Evolutionary conservation across 1,139 yeast genomes (phyloP).

Genomic region (Pichia terricola): DNA sequence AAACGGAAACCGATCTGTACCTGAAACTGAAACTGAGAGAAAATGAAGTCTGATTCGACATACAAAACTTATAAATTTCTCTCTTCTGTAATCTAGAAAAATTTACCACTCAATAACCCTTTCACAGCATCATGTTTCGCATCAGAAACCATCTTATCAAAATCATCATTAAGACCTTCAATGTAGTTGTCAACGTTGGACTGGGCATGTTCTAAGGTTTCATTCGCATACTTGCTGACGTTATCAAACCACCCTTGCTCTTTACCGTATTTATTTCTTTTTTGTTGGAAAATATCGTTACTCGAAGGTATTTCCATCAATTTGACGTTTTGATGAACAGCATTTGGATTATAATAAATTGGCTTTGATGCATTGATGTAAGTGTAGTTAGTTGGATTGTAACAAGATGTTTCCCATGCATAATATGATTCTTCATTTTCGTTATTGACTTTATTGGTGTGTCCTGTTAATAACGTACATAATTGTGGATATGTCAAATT

Average conservation of each 20-base stretch:
- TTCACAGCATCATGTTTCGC: constrained; percentile 22
- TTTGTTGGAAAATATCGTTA: constrained; percentile 1
- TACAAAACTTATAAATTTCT: too few species aligned
- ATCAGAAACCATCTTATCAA: constrained; percentile 22
- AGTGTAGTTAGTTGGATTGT: constrained; percentile 28
- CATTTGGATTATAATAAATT: constrained; percentile 24
- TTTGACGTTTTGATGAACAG: constrained; percentile 22
- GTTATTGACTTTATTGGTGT: constrained; percentile 39
- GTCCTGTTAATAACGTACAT: constrained; percentile 50
- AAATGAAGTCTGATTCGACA: not conserved
- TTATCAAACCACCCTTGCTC: constrained; percentile 13
- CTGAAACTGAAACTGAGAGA: not conserved
- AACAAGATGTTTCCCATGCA: constrained; percentile 47
- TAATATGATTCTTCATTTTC: constrained; percentile 37
- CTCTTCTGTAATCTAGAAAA: constrained; percentile 28
- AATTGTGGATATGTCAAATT: constrained; percentile 52
- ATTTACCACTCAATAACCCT: constrained; percentile 16
- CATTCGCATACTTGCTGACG: constrained; percentile 14
- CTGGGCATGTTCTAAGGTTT: constrained; percentile 17
- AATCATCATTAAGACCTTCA: constrained; percentile 21
- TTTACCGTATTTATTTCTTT: not conserved
- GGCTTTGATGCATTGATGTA: constrained; percentile 21
- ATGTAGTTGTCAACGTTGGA: constrained; percentile 18
- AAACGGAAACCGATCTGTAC: too few species aligned
- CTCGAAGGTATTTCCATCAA: constrained; percentile 13